These are phyloP conservation scores for Trametopsis cervina DNA, from an alignment of 768 basidiomycete species.

Conservation along the genomic window DNA sequence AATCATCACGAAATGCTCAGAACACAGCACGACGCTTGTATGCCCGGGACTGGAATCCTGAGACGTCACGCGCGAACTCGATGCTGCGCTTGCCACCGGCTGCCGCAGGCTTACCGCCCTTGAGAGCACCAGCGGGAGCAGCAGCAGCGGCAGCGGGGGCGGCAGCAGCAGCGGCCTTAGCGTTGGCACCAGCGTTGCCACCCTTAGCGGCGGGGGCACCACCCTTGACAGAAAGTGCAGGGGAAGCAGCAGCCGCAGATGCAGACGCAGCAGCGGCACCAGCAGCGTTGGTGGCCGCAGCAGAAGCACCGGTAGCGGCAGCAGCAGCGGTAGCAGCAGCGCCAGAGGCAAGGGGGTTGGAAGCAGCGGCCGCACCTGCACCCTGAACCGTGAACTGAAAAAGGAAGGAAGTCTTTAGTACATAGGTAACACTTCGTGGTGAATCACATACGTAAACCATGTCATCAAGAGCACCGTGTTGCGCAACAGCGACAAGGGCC, in stretches of 20 bases:
- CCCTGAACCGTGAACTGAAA: no score
- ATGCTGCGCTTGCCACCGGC: not conserved
- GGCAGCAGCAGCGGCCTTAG: not conserved
- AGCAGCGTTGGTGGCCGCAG: not conserved
- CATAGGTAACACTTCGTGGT: no score
- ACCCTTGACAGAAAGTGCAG: not conserved
- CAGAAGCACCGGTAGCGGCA: no score
- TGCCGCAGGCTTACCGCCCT: not conserved
- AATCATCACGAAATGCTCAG: not conserved
- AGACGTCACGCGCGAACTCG: not conserved
- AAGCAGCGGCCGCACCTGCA: no score
- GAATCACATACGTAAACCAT: conserved; percentile 25
- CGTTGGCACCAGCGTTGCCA: not conserved
- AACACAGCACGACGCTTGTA: not conserved
- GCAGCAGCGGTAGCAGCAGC: not conserved
- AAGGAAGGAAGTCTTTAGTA: no score
- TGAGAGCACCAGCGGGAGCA: not conserved
- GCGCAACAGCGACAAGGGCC: conserved; percentile 28
- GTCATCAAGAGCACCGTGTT: conserved; percentile 32
- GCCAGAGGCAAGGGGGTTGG: not conserved
- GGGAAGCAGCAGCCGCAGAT: not conserved
- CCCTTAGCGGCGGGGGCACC: not conserved
- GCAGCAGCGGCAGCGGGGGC: not conserved
- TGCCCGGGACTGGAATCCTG: no score
- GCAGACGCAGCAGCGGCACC: not conserved